Evolutionary conservation across 2,329 filamentous ascomycete genomes (phyloP).

Genomic region (Xylariaceae sp.): DNA sequence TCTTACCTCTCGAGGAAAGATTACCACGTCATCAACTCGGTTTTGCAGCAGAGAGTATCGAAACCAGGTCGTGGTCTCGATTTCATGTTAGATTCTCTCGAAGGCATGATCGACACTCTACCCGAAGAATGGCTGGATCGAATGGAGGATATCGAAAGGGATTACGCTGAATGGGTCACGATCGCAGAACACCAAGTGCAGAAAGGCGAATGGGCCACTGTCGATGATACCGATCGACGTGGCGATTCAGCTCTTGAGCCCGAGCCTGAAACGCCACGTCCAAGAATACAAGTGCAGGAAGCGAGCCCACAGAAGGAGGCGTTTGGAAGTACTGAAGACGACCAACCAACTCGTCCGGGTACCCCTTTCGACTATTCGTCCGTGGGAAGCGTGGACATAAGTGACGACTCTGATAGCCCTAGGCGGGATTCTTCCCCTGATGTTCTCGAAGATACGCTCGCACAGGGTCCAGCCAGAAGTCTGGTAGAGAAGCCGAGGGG

Average conservation of each 20-base stretch:
- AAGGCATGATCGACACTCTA: constrained; percentile 75
- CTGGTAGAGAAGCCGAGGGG: constrained; percentile 12
- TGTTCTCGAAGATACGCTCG: neutral
- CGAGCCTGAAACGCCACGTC: constrained; percentile 15
- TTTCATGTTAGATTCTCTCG: constrained; percentile 76
- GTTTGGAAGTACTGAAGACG: constrained; percentile 4
- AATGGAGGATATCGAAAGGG: constrained; percentile 70
- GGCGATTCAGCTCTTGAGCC: constrained; percentile 4
- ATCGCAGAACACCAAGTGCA: constrained; percentile 68
- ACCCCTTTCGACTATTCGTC: no score
- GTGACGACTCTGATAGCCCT: neutral
- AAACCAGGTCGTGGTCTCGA: constrained; percentile 69
- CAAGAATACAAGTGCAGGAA: constrained; percentile 21
- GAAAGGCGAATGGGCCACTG: constrained; percentile 49
- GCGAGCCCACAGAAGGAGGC: constrained; percentile 17
- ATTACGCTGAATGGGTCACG: constrained; percentile 74
- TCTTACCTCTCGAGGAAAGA: constrained; percentile 34
- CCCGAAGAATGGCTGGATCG: constrained; percentile 83
- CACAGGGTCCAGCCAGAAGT: constrained; percentile 10
- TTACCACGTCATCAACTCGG: constrained; percentile 50
- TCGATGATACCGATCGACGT: constrained; percentile 3
- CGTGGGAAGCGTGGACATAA: neutral
- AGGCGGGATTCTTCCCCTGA: neutral
- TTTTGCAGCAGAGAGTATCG: constrained; percentile 62
- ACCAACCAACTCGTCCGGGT: constrained; percentile 10